These are phyloP conservation scores for Antarctomyces pellizariae DNA, from an alignment of 495 filamentous ascomycete species.

Conservation along the genomic window DNA sequence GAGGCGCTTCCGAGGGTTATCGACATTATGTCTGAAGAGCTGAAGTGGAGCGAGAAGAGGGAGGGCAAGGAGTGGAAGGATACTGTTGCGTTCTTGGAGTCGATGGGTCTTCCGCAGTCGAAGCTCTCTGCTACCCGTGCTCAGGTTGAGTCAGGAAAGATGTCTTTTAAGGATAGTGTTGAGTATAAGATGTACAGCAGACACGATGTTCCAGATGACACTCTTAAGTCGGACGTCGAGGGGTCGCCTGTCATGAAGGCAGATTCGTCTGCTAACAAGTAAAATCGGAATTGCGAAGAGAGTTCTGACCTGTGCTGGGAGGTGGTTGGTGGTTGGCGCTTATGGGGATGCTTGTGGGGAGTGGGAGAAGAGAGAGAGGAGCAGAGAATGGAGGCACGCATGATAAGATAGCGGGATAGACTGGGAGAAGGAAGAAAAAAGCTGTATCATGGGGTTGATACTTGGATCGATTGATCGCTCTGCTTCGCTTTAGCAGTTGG, in stretches of 20 bases:
- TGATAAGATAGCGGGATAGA: too few relatives aligned
- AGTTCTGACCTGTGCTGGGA: too few relatives aligned
- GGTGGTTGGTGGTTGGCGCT: too few relatives aligned
- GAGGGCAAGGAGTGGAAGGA: slow-evolving; percentile 77
- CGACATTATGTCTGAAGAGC: slow-evolving; percentile 78
- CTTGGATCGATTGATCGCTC: too few relatives aligned
- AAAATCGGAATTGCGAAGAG: slow-evolving; percentile 4
- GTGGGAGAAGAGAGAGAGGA: too few relatives aligned
- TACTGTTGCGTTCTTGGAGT: slow-evolving; percentile 47
- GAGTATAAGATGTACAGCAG: slow-evolving; percentile 55
- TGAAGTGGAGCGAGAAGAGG: slow-evolving; percentile 54
- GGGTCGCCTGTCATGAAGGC: slow-evolving; percentile 2
- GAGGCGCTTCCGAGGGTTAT: slow-evolving; percentile 77
- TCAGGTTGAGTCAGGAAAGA: slow-evolving; percentile 57
- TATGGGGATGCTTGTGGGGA: too few relatives aligned
- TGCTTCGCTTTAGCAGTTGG: too few relatives aligned
- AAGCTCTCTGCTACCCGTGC: slow-evolving; percentile 46
- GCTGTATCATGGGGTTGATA: too few relatives aligned
- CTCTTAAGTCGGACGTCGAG: slow-evolving; percentile 9
- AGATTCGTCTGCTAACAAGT: slow-evolving; percentile 4
- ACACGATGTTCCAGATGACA: slow-evolving; percentile 20
- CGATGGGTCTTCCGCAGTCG: slow-evolving; percentile 67
- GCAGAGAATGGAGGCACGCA: too few relatives aligned
- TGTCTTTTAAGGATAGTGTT: slow-evolving; percentile 42
- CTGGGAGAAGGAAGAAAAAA: too few relatives aligned